These are phyloP conservation scores for Trichoderma orchidacearum DNA, from an alignment of 495 filamentous ascomycete species.

Conservation along the genomic window DNA sequence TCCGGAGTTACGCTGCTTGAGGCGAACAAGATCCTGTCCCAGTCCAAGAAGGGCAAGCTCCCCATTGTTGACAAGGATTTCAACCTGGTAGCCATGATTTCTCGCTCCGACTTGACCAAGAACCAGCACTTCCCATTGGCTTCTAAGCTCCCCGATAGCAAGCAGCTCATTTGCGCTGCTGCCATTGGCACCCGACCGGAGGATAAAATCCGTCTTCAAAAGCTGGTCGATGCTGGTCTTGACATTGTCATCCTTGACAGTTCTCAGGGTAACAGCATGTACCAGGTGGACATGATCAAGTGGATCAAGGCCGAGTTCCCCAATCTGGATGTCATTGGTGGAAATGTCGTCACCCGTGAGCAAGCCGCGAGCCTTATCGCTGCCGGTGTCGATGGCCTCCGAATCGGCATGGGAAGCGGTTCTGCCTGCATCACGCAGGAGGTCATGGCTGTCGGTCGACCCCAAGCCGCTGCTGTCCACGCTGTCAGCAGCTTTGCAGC, in stretches of 20 bases:
- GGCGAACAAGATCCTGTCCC: slow-evolving; percentile 84
- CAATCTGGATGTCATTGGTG: slow-evolving; percentile 82
- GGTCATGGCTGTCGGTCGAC: slow-evolving; percentile 96
- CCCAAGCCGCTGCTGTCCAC: slow-evolving; percentile 85
- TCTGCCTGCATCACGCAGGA: slow-evolving; percentile 99
- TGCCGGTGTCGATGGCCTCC: slow-evolving; percentile 88
- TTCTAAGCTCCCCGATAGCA: slow-evolving; percentile 92
- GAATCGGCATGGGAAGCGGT: slow-evolving; percentile 98
- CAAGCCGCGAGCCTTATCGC: slow-evolving; percentile 88
- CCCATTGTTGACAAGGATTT: slow-evolving; percentile 81
- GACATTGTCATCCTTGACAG: slow-evolving; percentile 93
- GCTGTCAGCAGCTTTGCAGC: slow-evolving; percentile 79
- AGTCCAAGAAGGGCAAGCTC: slow-evolving; percentile 98
- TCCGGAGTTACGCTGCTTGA: slow-evolving; percentile 73
- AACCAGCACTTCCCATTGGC: slow-evolving; percentile 95
- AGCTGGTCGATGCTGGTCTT: slow-evolving; percentile 85
- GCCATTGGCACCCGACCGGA: slow-evolving; percentile 89
- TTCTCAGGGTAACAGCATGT: slow-evolving; percentile 94
- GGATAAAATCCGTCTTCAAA: slow-evolving; percentile 74
- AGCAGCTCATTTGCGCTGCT: slow-evolving; percentile 92
- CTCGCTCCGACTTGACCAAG: slow-evolving; percentile 95
- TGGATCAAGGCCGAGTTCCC: slow-evolving; percentile 83
- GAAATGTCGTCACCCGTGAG: slow-evolving; percentile 94
- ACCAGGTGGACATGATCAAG: slow-evolving; percentile 93
- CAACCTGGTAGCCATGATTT: slow-evolving; percentile 89